phyloP scores from a whole-genome alignment of 2,329 filamentous ascomycete species.

The Aspergillus ustus region DNA sequence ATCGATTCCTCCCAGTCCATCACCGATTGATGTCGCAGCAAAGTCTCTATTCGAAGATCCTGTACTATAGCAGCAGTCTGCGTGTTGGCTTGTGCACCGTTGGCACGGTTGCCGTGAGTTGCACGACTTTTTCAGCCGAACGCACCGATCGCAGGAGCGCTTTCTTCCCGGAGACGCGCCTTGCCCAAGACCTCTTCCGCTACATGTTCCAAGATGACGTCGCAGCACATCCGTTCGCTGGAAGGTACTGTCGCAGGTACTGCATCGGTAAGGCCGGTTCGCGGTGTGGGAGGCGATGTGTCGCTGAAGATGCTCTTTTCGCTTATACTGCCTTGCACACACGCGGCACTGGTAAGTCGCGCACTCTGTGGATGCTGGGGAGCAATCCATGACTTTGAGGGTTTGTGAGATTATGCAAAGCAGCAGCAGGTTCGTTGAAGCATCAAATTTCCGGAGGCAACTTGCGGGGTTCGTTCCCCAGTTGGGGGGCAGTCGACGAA shows the following conservation, averaged over 20 bases:
- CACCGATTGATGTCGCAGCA: not conserved
- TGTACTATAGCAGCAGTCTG: constrained; percentile 28
- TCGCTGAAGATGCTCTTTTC: constrained; percentile 44
- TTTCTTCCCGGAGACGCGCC: constrained; percentile 26
- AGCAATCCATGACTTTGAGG: not conserved
- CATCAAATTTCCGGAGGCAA: no score
- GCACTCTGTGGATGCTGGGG: not conserved
- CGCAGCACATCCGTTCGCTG: constrained; percentile 45
- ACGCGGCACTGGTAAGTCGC: constrained; percentile 32
- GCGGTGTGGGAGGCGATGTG: constrained; percentile 39
- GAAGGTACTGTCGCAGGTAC: constrained; percentile 37
- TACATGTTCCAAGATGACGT: constrained; percentile 41
- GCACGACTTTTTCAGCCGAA: constrained; percentile 43
- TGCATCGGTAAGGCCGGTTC: constrained; percentile 39
- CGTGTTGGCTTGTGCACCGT: constrained; percentile 30
- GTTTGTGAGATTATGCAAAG: not conserved
- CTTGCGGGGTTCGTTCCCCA: no score
- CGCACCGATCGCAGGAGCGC: constrained; percentile 42
- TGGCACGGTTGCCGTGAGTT: constrained; percentile 37
- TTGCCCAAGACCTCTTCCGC: constrained; percentile 20
- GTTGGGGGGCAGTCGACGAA: no score
- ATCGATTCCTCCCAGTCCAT: not conserved
- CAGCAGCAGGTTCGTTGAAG: no score
- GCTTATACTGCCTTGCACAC: constrained; percentile 43
- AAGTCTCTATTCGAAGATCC: not conserved